Evolutionary conservation across 805 yeast genomes (phyloP), one percentile per base, ranked within the genome.

Genomic region (Debaryomyces prosopidis): DNA sequence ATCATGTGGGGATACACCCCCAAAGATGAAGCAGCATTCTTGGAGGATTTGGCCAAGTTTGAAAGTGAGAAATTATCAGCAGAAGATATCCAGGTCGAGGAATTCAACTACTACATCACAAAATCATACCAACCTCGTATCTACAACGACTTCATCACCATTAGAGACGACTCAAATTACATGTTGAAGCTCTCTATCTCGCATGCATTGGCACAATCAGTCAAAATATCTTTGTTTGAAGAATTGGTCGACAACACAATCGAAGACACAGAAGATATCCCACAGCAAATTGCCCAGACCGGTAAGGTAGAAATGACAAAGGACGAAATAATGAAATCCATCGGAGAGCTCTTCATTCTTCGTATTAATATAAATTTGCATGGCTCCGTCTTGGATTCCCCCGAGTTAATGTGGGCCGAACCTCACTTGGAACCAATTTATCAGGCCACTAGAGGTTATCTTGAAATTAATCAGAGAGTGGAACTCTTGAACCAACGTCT

Each of bases 371-470:
- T 87, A 49, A 87, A 87, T 57, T 69, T 87, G 44, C 94, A 87
- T 68, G 94, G 94, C 0, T 85, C 92, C 0, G 95, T 94, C 20
- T 73, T 94, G 49, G 99, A 94, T 63, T 88, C 96, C 1, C 99
- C 99, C 1, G 99, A 94, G 65, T 80, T 94, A 47, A 90, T 94
- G 97, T 94, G 99, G 99, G 83, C 97, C 0, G 98, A 94, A 63
- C 99, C 99, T 1, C 97, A 91, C 59, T 73, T 94, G 49, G 99
- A 94, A 62, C 99, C 99, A 1, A 90, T 92, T 43, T 94, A 94
- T 67, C 97, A 91, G 65, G 97, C 98, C 0, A 90, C 96, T 2
- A 81, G 98, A 63, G 97, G 97, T 0, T 92, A 92, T 65, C 67
- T 94, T 50, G 99, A 94, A 60, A 94, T 94, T 55, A 91, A 91